phyloP scores from a whole-genome alignment of 441 rosid species.

The Aleurites moluccanus region DNA sequence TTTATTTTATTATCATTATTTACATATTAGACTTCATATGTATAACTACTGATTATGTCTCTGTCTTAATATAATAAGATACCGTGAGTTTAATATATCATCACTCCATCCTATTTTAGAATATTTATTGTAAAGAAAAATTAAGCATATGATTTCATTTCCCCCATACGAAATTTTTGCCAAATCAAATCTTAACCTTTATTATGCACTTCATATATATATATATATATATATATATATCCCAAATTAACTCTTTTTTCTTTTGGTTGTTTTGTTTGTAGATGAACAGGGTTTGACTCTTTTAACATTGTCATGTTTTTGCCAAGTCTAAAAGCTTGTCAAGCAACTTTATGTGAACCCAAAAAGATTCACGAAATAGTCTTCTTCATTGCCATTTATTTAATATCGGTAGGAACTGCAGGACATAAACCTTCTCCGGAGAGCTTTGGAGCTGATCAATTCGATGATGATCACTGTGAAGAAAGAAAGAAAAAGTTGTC shows the following conservation, averaged over 20 bases:
- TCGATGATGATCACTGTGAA: conserved; percentile 64
- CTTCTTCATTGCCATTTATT: conserved; percentile 74
- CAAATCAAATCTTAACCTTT: no score
- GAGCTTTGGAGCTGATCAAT: conserved; percentile 98
- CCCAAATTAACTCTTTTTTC: background rate
- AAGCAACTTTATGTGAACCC: conserved; percentile 48
- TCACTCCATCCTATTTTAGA: no score
- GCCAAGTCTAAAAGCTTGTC: conserved; percentile 73
- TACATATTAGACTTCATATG: background rate
- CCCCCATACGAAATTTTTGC: no score
- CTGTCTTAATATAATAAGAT: no score
- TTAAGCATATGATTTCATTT: no score
- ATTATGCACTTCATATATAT: no score
- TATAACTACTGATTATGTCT: background rate
- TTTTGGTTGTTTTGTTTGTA: background rate
- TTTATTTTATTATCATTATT: background rate
- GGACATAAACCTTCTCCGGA: conserved; percentile 94
- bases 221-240: no score
- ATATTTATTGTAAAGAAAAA: no score
- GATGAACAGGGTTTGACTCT: conserved; percentile 63
- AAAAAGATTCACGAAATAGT: conserved; percentile 62
- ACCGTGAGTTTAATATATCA: no score
- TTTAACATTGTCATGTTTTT: conserved; percentile 67
- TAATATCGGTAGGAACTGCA: conserved; percentile 84
- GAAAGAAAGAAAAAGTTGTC: conserved; percentile 92